Base-by-base conservation (phyloP, 208 protist species). In the Tritrichomonas musculus region DNA sequence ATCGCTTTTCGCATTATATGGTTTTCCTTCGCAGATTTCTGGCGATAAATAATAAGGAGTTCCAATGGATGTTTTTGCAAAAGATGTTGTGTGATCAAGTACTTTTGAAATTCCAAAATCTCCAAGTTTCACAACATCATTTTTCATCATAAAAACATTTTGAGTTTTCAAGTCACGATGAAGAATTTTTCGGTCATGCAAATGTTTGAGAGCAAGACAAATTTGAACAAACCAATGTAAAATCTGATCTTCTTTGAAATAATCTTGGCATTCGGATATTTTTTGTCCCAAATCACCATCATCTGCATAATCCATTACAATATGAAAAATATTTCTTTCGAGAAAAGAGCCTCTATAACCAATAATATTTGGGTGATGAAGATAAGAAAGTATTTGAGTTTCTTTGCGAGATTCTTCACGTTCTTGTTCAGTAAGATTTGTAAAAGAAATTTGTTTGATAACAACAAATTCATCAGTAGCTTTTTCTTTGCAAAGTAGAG, bases 101-200 rank as follows among this genome's bases (percentile, higher is more conserved):
- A 84, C 27, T 84, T 84, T 84, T 8, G 73, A 84, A 84, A 84
- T 47, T 49, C 88, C 92, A 93, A 93, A 93, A 49, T 93, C 92
- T 20, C 92, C 92, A 36, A 93, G 41, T 73, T 93, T 93, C 4
- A 93, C 47, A 22, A 77, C 3, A 49, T 36, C 92, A 27, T 93
- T 93, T 84, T 92, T 9, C 5, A 92, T 65, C 11, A 69, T 8
- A 84, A 93, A 93, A 11, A 93, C 41, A 73, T 93, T 93, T 53
- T 93, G 33, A 11, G 39, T 44, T 57, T 94, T 92, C 22, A 96
- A 47, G 69, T 96, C 96, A 36, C 96, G 94, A 93, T 96, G 96
- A 11, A 96, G 75, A 36, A 96, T 95, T 57, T 96, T 96, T 0
- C 93, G 82, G 27, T 95, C 94, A 93, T 96, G 96, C 22, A 95